Evolutionary conservation across 345 rosid genomes (phyloP), one percentile per base, ranked within the genome.

Genomic region (Camelina laxa): DNA sequence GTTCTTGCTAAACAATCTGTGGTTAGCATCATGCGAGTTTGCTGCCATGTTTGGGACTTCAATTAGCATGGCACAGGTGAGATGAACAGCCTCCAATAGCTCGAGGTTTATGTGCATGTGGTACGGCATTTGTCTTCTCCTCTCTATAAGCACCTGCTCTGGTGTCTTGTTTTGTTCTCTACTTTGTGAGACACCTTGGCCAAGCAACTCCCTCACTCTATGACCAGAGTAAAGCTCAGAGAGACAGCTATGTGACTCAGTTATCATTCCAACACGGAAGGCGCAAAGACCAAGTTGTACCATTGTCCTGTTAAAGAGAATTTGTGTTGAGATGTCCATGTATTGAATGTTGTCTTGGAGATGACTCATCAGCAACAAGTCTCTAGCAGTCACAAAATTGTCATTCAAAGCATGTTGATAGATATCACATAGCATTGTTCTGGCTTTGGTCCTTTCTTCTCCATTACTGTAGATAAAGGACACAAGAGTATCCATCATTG

Each of bases 41-140:
- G 89, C 93, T 24, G 97, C 95, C 88, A 90, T 87, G 86, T 86
- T 86, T 22, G 96, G 92, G 50, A 92, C 96, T 81, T 92, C 98
- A 56, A 92, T 87, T 35, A 92, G 90, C 97, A 90, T 90, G 59
- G 97, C 97, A 74, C 95, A 84, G 17, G 84, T 85, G 47, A 92
- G 87, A 70, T 92, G 91, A 56, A 89, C 90, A 59, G 95, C 92
- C 71, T 92, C 98, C 36, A 92, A 80, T 55, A 89, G 97, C 82
- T 92, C 97, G 22, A 90, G 93, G 82, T 92, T 92, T 67, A 92
- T 85, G 84, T 90, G 97, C 98, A 92, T 90, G 74, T 90, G 98
- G 67, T 88, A 88, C 9, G 98, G 98, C 93, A 92, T 90, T 73
- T 90, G 96, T 20, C 90, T 90, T 76, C 98, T 88, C 82, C 94